Conservation (phyloP, 2,329 filamentous ascomycete genomes). For the Colletotrichum lini region DNA sequence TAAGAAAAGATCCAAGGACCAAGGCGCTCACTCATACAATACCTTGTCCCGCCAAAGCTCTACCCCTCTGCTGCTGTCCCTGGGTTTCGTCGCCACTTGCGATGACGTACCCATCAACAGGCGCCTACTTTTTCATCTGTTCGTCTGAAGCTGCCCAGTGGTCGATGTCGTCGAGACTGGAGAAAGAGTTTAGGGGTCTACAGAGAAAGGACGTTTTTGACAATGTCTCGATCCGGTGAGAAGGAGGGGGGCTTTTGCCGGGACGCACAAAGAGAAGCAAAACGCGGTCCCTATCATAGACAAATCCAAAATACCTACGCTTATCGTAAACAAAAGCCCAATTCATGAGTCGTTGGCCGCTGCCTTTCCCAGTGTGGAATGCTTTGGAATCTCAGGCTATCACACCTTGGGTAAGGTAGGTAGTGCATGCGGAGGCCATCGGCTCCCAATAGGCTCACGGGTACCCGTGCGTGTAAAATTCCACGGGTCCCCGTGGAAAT, state of each 20-base stretch:
- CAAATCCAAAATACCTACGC: too few relatives aligned
- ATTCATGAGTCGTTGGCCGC: not conserved
- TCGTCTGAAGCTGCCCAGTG: not conserved
- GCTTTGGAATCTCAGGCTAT: conserved; percentile 6
- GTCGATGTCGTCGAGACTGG: too few relatives aligned
- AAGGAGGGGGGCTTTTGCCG: not conserved
- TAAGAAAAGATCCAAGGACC: not conserved
- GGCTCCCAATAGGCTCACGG: too few relatives aligned
- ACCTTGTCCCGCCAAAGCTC: not conserved
- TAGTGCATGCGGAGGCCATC: not conserved
- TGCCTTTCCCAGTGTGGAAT: not conserved
- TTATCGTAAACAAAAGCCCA: not conserved
- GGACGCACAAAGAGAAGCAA: not conserved
- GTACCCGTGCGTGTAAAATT: too few relatives aligned
- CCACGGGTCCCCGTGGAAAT: too few relatives aligned
- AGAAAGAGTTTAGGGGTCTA: not conserved
- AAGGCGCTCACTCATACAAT: not conserved
- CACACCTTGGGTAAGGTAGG: not conserved
- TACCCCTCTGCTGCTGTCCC: not conserved
- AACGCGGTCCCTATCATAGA: not conserved
- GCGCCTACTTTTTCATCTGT: not conserved
- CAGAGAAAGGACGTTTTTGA: not conserved
- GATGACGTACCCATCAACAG: conserved; percentile 12
- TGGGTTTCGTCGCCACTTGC: not conserved
- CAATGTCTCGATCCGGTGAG: not conserved